Evolutionary conservation across 768 basidiomycete species (phyloP).

Genomic region (Boletales sp.): DNA sequence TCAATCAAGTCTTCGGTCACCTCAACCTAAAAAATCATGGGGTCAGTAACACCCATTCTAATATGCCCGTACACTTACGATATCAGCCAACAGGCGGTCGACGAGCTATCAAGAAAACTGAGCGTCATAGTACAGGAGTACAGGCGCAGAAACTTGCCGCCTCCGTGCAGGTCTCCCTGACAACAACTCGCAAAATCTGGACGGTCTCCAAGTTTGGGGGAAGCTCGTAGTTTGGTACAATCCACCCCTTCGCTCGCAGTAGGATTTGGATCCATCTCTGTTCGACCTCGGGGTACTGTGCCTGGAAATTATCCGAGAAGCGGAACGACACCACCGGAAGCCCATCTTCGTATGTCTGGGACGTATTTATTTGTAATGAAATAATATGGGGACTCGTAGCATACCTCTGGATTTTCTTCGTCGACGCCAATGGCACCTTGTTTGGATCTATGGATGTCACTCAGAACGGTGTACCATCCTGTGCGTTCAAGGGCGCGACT

Average conservation of each 20-base stretch:
- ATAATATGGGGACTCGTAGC: conserved; percentile 3
- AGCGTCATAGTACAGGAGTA: conserved; percentile 23
- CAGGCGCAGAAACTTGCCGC: conserved; percentile 34
- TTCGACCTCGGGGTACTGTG: conserved; percentile 51
- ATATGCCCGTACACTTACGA: conserved; percentile 43
- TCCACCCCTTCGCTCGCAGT: conserved; percentile 49
- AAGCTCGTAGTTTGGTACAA: conserved; percentile 60
- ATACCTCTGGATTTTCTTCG: conserved; percentile 57
- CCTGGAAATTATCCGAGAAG: conserved; percentile 52
- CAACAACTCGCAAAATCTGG: conserved; percentile 62
- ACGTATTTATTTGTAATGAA: background rate
- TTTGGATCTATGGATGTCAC: conserved; percentile 50
- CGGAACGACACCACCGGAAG: conserved; percentile 53
- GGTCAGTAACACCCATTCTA: conserved; percentile 4
- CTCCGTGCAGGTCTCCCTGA: conserved; percentile 53
- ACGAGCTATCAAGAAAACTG: conserved; percentile 41
- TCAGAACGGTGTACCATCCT: conserved; percentile 49
- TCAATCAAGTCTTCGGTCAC: conserved; percentile 56
- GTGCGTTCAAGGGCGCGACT: conserved; percentile 59
- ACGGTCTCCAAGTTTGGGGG: conserved; percentile 47
- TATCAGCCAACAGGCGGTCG: conserved; percentile 63
- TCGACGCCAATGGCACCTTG: conserved; percentile 36
- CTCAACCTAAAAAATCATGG: conserved; percentile 43
- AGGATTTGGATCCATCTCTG: conserved; percentile 56
- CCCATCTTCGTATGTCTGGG: conserved; percentile 44